Percentiles rank a stretch among this genome's conserved stretches.
phyloP scores from a whole-genome alignment of 768 basidiomycete species.

The Hericium erinaceus region DNA sequence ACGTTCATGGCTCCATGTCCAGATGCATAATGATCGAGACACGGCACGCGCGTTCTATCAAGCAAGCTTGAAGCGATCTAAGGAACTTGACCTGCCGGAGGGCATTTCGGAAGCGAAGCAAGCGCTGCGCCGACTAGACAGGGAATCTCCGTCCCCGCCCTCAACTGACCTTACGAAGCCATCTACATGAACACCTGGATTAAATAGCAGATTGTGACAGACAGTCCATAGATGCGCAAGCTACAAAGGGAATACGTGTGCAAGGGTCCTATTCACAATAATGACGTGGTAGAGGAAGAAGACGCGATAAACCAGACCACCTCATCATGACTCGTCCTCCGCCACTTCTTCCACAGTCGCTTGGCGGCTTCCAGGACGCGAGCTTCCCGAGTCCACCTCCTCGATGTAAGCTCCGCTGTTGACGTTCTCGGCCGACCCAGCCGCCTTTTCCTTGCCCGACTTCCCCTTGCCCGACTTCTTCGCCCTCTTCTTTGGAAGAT shows the following conservation, averaged over 20 bases:
- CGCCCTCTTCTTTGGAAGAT: slow-evolving; percentile 59
- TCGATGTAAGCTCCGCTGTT: slow-evolving; percentile 32
- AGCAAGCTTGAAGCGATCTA: slow-evolving; percentile 10
- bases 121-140: slow-evolving; percentile 10
- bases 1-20: not conserved
- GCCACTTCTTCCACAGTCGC: slow-evolving; percentile 24
- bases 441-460: slow-evolving; percentile 32
- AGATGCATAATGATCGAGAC: slow-evolving; percentile 9
- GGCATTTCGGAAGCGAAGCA: slow-evolving; percentile 7
- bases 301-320: not conserved
- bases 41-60: slow-evolving; percentile 7
- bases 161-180: not conserved
- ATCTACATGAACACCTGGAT: slow-evolving; percentile 7
- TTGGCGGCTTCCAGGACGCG: slow-evolving; percentile 23
- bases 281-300: not conserved
- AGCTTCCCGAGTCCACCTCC: slow-evolving; percentile 27
- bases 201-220: slow-evolving; percentile 8
- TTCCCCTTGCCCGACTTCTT: slow-evolving; percentile 62
- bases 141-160: not conserved
- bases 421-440: slow-evolving; percentile 23
- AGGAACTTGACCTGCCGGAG: slow-evolving; percentile 8
- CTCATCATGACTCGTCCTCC: slow-evolving; percentile 20
- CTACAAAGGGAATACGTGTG: not conserved
- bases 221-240: not conserved
- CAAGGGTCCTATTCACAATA: not conserved